Evolutionary conservation across 1,284 basidiomycete genomes (phyloP), one percentile per base, ranked within the genome.

Genomic region (Taiwanofungus camphoratus): DNA sequence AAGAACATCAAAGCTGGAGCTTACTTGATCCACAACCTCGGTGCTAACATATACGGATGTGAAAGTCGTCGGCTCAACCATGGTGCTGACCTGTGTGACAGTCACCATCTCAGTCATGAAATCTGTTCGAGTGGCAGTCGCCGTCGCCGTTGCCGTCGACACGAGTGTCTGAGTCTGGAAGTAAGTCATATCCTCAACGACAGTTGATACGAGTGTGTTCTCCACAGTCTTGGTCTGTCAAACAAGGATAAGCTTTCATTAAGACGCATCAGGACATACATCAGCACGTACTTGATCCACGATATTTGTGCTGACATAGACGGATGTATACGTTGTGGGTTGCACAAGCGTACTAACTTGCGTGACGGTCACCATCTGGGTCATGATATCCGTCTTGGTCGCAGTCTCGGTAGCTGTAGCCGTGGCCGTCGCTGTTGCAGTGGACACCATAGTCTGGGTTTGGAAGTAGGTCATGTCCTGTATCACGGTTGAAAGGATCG

Each of bases 141-240:
- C 50, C 9, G 57, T 59, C 37, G 44, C 44, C 15, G 49, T 51
- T 31, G 52, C 64, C 20, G 73, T 73, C 8, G 68, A 68, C 37
- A 74, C 75, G 52, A 78, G 68, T 40, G 71, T 52, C 46, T 48
- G 46, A 9, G 46, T 48, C 42, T 54, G 48, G n/a, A 59, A 51
- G 50, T 66, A 57, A 5, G 77, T 80, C 55, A 60, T 62, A 41
- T 71, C 62, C 53, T 74, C 63, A 38, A 36, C 34, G 33, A 48
- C 23, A 16, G 69, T 74, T 29, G 70, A 65, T 0, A 74, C 76
- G 49, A 73, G 40, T 6, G 77, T 81, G 55, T 74, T 66, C 53
- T 74, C 61, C 42, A 78, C 44, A 5, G 77, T 82, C 66, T 70
- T 61, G 31, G 77, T 80, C 74, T 76, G 43, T 18, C n/a, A n/a